Evolutionary conservation across 169 alveolate species (phyloP).

Genomic region (Theileria parva): DNA sequence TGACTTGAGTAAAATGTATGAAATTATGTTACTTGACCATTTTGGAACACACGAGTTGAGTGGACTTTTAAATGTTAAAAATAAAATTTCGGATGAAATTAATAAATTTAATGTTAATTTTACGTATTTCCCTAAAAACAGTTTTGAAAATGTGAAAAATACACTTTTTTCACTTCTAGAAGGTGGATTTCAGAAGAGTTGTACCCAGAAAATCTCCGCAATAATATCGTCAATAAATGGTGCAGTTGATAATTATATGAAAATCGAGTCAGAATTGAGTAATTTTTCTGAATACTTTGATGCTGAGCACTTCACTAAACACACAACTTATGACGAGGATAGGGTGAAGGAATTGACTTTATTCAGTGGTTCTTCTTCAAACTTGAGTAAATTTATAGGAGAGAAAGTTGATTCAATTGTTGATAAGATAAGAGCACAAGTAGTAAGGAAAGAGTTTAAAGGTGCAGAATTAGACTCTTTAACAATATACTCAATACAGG

Average conservation of each 20-base stretch:
- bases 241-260: not conserved
- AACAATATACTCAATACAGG: conserved; percentile 5
- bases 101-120: not conserved
- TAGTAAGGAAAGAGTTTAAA: not conserved
- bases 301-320: not conserved
- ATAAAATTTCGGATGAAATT: not conserved
- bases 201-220: not conserved
- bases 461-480: not conserved
- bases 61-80: not conserved
- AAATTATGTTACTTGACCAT: not conserved
- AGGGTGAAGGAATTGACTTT: not conserved
- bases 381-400: not conserved
- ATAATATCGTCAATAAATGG: not conserved
- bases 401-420: not conserved
- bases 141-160: not conserved
- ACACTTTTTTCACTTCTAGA: not conserved
- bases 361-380: not conserved
- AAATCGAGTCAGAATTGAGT: not conserved
- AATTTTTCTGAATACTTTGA: conserved; percentile 14
- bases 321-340: not conserved
- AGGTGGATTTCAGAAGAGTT: not conserved
- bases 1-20: not conserved
- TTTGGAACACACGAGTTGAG: not conserved
- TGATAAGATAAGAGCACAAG: not conserved
- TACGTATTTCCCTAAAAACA: not conserved